Evolutionary conservation across 441 rosid species (phyloP).

Genomic region (Brassica balearica): DNA sequence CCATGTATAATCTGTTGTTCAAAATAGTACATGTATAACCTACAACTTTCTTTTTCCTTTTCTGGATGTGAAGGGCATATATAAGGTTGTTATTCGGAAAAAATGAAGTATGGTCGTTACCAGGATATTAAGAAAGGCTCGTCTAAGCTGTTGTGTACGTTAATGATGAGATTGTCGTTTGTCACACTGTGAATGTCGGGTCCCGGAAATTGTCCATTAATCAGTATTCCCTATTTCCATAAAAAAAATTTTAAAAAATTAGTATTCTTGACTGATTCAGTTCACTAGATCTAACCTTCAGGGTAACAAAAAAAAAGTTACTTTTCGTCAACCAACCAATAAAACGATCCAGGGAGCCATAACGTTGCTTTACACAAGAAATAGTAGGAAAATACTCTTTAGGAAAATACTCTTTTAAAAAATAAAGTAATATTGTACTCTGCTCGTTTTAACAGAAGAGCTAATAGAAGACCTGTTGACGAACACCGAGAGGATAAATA

Average conservation of each 20-base stretch:
- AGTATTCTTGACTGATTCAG: slow-evolving; percentile 21
- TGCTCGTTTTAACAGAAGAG: not conserved
- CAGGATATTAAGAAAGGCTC: slow-evolving; percentile 89
- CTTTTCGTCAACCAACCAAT: not conserved
- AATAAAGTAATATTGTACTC: slow-evolving; percentile 1
- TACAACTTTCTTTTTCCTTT: not conserved
- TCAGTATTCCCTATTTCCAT: slow-evolving; percentile 77
- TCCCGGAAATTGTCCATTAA: slow-evolving; percentile 95
- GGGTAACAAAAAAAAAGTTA: slow-evolving; percentile 3
- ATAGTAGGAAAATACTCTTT: not conserved
- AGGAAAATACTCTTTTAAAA: not conserved
- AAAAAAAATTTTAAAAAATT: not conserved
- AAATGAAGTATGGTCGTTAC: slow-evolving; percentile 38
- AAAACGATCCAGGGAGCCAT: not conserved
- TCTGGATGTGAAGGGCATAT: not conserved
- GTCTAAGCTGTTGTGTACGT: slow-evolving; percentile 80
- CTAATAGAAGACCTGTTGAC: slow-evolving; percentile 59
- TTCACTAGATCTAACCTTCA: slow-evolving; percentile 13
- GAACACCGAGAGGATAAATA: slow-evolving; percentile 78
- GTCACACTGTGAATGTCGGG: slow-evolving; percentile 89
- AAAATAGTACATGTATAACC: slow-evolving; percentile 4
- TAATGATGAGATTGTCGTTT: slow-evolving; percentile 86
- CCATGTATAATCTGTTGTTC: not conserved
- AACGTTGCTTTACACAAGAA: not conserved
- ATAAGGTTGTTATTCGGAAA: slow-evolving; percentile 11